Base-by-base conservation (phyloP, 2,329 filamentous ascomycete genomes). In the Fusarium sp. region DNA sequence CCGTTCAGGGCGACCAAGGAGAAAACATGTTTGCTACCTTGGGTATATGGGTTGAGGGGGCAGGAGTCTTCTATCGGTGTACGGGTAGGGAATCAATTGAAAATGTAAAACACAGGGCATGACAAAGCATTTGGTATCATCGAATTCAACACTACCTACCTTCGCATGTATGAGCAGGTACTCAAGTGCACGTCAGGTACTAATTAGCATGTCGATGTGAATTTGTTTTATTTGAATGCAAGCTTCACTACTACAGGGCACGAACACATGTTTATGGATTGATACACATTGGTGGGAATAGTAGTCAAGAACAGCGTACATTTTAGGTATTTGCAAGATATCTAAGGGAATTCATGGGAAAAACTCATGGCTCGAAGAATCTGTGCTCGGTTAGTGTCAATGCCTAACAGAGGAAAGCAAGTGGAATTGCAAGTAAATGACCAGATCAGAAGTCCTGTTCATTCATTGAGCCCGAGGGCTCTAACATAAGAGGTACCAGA, bases 401-500 rank as follows among this genome's bases (percentile, higher is more conserved):
- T 49, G 49, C 53, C 39, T 55, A 50, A 72, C 44, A 56, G 44
- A 58, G 17, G 46, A 25, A 27, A 58, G 38, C 50, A 59, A 62
- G 44, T 29, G 15, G 66, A 57, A 71, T 62, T 53, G 50, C 18
- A 20, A 50, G 31, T 5, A 50, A 57, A 47, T 63, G 67, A 75
- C 72, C 61, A 66, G 65, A 78, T 95, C 93, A 95, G 93, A 94
- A 94, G 93, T 94, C 92, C 91, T 86, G 85, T 92, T 86, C 89
- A 93, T 93, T 94, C 93, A 95, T 93, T 83, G 91, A 87, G 84
- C 84, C 86, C 80, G 82, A 85, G 85, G 80, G 79, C 87, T 86
- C 90, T 96, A 92, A 93, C 90, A 94, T 94, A 96, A 97, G 94
- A 97, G 94, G 94, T 97, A 94, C 94, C 94, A 97, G 93, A 97